Evolutionary conservation across 2,329 filamentous ascomycete species (phyloP).

Genomic region (Coniella vitis): DNA sequence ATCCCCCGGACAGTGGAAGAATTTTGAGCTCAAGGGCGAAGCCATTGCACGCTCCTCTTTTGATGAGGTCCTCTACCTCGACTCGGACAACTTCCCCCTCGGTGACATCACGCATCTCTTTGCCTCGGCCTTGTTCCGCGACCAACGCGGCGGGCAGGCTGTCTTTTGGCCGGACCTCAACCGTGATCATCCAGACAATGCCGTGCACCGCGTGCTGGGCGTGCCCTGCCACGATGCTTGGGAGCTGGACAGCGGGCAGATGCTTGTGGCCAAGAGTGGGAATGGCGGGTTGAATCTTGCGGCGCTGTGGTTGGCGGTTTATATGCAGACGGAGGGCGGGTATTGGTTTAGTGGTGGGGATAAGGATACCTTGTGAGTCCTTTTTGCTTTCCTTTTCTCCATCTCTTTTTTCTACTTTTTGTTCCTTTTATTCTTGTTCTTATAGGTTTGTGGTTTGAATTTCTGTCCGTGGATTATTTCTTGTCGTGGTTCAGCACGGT

Average conservation of each 20-base stretch:
- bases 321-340: constrained; percentile 13
- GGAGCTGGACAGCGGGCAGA: constrained; percentile 15
- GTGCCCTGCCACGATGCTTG: constrained; percentile 14
- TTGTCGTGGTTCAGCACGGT: too few species aligned
- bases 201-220: constrained; percentile 12
- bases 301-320: constrained; percentile 11
- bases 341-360: constrained; percentile 16
- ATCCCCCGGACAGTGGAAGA: constrained; percentile 13
- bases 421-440: too few species aligned
- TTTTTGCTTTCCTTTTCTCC: not conserved
- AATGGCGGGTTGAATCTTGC: constrained; percentile 14
- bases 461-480: too few species aligned
- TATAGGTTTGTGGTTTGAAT: too few species aligned
- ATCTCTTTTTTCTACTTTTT: too few species aligned
- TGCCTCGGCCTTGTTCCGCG: constrained; percentile 5
- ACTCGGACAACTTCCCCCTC: constrained; percentile 16
- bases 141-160: constrained; percentile 4
- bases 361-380: constrained; percentile 15
- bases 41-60: constrained; percentile 13
- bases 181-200: constrained; percentile 15
- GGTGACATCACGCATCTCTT: constrained; percentile 6
- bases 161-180: constrained; percentile 15
- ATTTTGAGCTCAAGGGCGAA: constrained; percentile 16
- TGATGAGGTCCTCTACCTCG: constrained; percentile 16
- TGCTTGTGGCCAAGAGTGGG: constrained; percentile 14